Evolutionary conservation across 1,139 yeast species (phyloP).

Genomic region (Saccharomyces hybrid): DNA sequence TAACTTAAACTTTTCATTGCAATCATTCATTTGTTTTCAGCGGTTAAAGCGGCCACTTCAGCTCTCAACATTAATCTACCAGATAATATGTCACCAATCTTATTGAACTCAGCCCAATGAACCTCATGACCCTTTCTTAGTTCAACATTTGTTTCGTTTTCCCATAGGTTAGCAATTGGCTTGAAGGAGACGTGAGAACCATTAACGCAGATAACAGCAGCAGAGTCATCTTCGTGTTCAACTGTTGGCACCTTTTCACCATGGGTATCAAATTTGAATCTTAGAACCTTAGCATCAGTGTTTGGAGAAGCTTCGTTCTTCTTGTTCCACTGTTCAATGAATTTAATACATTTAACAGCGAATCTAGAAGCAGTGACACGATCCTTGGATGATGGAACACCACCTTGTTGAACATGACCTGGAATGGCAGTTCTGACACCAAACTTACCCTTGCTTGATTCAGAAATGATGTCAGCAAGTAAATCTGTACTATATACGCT

Average conservation of each 20-base stretch:
- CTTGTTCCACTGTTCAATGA: conserved; percentile 54
- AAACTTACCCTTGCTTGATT: conserved; percentile 66
- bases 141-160: conserved; percentile 48
- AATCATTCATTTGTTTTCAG: conserved; percentile 7
- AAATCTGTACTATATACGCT: conserved; percentile 72
- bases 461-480: conserved; percentile 73
- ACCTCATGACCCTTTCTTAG: conserved; percentile 59
- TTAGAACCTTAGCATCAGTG: conserved; percentile 32
- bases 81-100: conserved; percentile 59
- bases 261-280: conserved; percentile 36
- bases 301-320: conserved; percentile 32
- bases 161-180: conserved; percentile 48
- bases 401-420: conserved; percentile 98
- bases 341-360: conserved; percentile 81
- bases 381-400: conserved; percentile 90
- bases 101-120: conserved; percentile 59
- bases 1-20: conserved; percentile 1
- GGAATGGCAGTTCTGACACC: conserved; percentile 95
- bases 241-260: conserved; percentile 38
- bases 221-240: conserved; percentile 37
- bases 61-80: conserved; percentile 52
- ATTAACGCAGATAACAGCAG: conserved; percentile 63
- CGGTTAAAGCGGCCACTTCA: conserved; percentile 25
- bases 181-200: conserved; percentile 57
- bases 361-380: conserved; percentile 86